These are phyloP conservation scores for Apiotrichum laibachii DNA, from an alignment of 1,284 basidiomycete species.

Conservation along the genomic window DNA sequence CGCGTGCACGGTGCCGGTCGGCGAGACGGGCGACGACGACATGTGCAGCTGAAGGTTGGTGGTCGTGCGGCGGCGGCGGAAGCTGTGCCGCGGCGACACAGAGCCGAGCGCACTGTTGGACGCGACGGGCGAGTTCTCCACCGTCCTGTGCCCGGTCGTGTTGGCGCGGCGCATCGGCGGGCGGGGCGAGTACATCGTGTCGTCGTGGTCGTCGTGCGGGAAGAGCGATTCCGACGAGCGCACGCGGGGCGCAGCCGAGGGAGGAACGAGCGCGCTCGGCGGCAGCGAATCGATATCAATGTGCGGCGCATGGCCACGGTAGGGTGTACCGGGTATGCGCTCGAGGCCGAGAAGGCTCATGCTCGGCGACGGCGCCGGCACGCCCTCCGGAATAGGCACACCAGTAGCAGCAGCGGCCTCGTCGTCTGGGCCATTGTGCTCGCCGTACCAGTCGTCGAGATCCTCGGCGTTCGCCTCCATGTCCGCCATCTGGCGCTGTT, in stretches of 20 bases:
- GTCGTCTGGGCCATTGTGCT: constrained; percentile 1
- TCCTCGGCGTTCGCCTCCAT: constrained; percentile 9
- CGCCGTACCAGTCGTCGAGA: constrained; percentile 3
- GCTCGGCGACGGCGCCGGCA: neutral
- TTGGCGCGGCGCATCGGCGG: constrained; percentile 16
- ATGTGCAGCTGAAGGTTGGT: constrained; percentile 15
- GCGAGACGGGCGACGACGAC: constrained; percentile 26
- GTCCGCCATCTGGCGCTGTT: constrained; percentile 18
- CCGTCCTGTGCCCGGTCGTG: constrained; percentile 7
- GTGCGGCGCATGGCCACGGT: neutral
- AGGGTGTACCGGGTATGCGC: neutral
- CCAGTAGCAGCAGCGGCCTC: neutral
- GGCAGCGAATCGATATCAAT: constrained; percentile 7
- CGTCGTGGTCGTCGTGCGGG: constrained; percentile 3
- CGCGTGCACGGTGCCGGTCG: constrained; percentile 8
- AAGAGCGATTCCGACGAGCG: too few relatives aligned
- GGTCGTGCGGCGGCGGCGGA: constrained; percentile 27
- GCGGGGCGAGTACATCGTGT: constrained; percentile 6
- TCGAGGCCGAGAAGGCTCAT: neutral
- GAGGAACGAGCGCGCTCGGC: too few relatives aligned
- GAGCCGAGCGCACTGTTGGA: neutral
- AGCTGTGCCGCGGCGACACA: constrained; percentile 3
- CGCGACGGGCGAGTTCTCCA: neutral
- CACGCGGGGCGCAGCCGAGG: too few relatives aligned
- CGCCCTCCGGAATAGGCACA: neutral